Base-by-base conservation (phyloP, 139 green algal species). In the Parachlorella kessleri region DNA sequence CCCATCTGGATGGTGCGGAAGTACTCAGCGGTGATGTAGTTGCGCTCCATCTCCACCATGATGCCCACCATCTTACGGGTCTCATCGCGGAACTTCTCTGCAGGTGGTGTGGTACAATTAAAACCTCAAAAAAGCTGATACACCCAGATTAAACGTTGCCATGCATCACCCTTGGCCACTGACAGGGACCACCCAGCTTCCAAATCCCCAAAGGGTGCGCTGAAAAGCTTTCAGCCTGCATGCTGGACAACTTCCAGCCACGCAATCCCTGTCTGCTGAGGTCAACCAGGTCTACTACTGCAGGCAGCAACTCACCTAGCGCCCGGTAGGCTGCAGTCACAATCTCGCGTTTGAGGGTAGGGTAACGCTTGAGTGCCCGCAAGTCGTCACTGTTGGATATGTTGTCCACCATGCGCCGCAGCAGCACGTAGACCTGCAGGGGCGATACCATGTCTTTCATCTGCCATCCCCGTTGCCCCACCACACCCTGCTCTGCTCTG, bases 1-100 rank as follows among this genome's bases (percentile, higher is more conserved):
- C 82, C 82, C 82, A 84, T 87, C 66, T 87, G 77, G 64, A 87
- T 84, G 37, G 77, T 83, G 63, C 82, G 71, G 90, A 98, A 98
- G 82, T 97, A 94, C 70, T 95, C 93, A 21, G 94, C 94, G 0
- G 93, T 97, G 40, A 97, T 91, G 88, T 97, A 97, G 64, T 87
- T 92, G 39, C 90, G 89, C 90, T 98, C 94, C 94, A 98, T 98
- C 82, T 98, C 94, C 67, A 98, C 94, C 86, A 98, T 91, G 55
- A 85, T 89, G 70, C 70, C 53, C 66, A 91, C 87, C 87, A 91
- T 91, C 53, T 86, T 79, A n/a, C 85, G 79, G 14, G 87, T 85
- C 30, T 91, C 87, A 71, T 89, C 85, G 14, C 21, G 14, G 48
- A 59, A 59, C 48, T 59, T 59, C 48, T 59, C 48, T 59, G 48